phyloP scores from a whole-genome alignment of 176 grass and related monocot species.

The Triticum turgidum region DNA sequence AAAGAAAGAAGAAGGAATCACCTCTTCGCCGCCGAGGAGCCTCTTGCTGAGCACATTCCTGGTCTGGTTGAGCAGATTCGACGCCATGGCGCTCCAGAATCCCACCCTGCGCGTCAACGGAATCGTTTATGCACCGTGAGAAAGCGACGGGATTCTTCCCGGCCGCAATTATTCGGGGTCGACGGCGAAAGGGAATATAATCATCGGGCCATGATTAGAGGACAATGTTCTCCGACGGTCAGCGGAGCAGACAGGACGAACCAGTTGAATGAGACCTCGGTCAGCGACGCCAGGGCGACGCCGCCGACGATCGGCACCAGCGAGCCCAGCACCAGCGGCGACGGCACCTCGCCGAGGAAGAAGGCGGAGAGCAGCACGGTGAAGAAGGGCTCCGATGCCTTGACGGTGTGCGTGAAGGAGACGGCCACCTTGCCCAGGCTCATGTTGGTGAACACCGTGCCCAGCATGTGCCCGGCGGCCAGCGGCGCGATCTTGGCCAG shows the following conservation, averaged over 20 bases:
- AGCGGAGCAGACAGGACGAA: not conserved
- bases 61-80: slow-evolving; percentile 72
- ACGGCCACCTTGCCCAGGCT: slow-evolving; percentile 88
- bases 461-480: slow-evolving; percentile 75
- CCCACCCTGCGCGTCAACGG: slow-evolving; percentile 52
- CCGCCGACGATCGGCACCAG: slow-evolving; percentile 83
- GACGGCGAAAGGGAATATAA: slow-evolving; percentile 5
- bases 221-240: slow-evolving; percentile 9
- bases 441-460: slow-evolving; percentile 93
- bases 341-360: slow-evolving; percentile 77
- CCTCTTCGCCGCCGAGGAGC: slow-evolving; percentile 57
- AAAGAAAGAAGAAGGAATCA: not conserved
- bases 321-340: slow-evolving; percentile 52
- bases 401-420: slow-evolving; percentile 96
- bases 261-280: slow-evolving; percentile 84
- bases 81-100: slow-evolving; percentile 94
- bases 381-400: slow-evolving; percentile 93
- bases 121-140: not conserved
- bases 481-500: slow-evolving; percentile 64
- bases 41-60: slow-evolving; percentile 85
- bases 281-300: slow-evolving; percentile 69
- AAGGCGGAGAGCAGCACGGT: slow-evolving; percentile 83
- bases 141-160: not conserved
- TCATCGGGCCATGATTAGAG: not conserved
- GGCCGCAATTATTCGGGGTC: slow-evolving; percentile 8